Base-by-base conservation (phyloP, 2,329 filamentous ascomycete genomes). In the Curvularia spicifera region DNA sequence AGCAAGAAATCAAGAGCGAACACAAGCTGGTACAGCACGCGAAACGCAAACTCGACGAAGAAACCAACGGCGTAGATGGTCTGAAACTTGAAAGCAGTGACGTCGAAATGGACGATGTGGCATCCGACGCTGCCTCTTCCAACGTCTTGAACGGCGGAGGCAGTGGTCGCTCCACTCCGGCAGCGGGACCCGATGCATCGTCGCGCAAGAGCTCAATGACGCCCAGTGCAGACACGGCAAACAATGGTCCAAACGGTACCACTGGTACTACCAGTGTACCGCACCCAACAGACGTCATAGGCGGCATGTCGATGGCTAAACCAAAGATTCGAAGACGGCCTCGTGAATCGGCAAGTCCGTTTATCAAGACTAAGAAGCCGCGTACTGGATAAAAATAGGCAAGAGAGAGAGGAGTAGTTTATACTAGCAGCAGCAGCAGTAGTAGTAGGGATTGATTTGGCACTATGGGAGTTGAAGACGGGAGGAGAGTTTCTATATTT, bases 21-120 rank as follows among this genome's bases (percentile, higher is more conserved):
- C 51, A 53, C 86, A 75, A 94, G 93, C n/a, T 91, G 87, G 78
- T 95, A 89, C 68, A 87, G 82, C 93, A 85, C 0, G 91, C 91
- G 1, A 89, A 89, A 1, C 89, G 88, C 46, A 96, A 84, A 79
- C 95, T 94, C 65, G 64, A 66, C 58, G 89, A 86, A n/a, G 57
- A 64, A 24, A 66, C 89, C 90, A 45, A 96, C 80, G 65, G 95
- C 87, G 60, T 95, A 89, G 56, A 91, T 90, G 42, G 49, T 2
- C 53, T 57, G 31, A 64, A 60, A 37, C 63, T 69, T 33, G 65
- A 69, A 18, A 64, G 67, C 22, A 70, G 70, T 57, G 71, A 76
- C 39, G 64, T 72, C 12, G 71, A 74, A 7, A 74, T 73, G 69
- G 64, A 67, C 7, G 72, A 74, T 43, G 66, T 54, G 2, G 57